These are phyloP conservation scores for Starmera dryadoides DNA, from an alignment of 805 yeast genomes.

Conservation along the genomic window DNA sequence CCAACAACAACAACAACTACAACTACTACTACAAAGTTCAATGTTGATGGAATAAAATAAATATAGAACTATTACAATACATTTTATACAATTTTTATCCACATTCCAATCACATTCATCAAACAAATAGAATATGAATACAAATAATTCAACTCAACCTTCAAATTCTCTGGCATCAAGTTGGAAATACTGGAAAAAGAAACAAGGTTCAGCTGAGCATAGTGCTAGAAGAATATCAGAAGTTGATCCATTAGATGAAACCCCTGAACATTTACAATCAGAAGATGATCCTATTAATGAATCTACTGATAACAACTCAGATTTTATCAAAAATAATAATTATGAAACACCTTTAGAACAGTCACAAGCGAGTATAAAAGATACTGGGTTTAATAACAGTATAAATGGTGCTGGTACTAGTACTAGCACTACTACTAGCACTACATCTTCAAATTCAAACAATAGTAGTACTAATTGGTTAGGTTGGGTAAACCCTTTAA, in stretches of 20 bases:
- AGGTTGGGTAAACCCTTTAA: constrained; percentile 4
- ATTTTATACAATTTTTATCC: too few species aligned
- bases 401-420: too few species aligned
- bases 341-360: not conserved
- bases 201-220: constrained; percentile 16
- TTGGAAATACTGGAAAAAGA: constrained; percentile 18
- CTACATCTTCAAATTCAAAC: not conserved
- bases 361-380: not conserved
- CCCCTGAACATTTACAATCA: not conserved
- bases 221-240: constrained; percentile 9
- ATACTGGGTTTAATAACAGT: too few species aligned
- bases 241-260: constrained; percentile 9
- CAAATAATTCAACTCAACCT: not conserved
- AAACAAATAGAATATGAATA: too few species aligned
- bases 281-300: not conserved
- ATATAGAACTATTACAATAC: too few species aligned
- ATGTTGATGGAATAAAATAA: too few species aligned
- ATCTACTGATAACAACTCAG: not conserved
- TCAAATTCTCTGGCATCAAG: constrained; percentile 6
- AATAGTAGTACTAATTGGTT: not conserved
- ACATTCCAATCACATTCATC: too few species aligned
- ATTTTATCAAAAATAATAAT: not conserved
- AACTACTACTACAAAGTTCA: too few species aligned
- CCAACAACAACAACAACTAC: too few species aligned
- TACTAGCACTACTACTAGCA: too few species aligned